Conservation (phyloP, 257 asterid genomes). For the Plectranthus barbatus region DNA sequence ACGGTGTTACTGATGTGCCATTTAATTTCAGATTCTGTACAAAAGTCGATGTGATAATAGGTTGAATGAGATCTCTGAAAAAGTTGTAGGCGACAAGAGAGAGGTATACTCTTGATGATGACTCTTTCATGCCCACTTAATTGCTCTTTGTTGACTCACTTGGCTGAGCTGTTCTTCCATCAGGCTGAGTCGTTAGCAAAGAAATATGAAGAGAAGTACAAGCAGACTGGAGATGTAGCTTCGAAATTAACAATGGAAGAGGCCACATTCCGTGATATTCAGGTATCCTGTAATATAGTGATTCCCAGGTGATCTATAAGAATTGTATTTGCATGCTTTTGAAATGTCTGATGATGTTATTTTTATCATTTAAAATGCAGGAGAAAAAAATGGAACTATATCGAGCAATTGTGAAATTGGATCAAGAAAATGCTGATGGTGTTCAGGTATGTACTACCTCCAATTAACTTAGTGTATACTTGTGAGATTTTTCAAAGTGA, state of each 20-base stretch:
- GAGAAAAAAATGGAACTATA: constrained; percentile 93
- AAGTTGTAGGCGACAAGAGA: constrained; percentile 65
- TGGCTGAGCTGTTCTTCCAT: constrained; percentile 19
- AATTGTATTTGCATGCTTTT: not conserved
- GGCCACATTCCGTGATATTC: constrained; percentile 95
- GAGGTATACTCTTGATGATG: constrained; percentile 52
- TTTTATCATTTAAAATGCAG: constrained; percentile 28
- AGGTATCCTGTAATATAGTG: constrained; percentile 37
- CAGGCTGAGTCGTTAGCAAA: constrained; percentile 80
- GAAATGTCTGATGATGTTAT: constrained; percentile 17
- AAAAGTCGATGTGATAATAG: constrained; percentile 95
- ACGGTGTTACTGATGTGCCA: constrained; percentile 10
- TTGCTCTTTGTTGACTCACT: constrained; percentile 16
- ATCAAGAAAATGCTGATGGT: constrained; percentile 63
- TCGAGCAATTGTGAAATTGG: constrained; percentile 72
- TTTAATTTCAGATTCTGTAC: constrained; percentile 66
- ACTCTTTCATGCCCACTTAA: not conserved
- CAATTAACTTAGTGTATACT: constrained; percentile 12
- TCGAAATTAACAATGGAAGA: constrained; percentile 89
- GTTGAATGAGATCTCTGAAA: constrained; percentile 80
- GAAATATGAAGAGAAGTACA: constrained; percentile 91
- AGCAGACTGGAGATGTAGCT: constrained; percentile 86
- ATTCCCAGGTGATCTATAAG: constrained; percentile 2
- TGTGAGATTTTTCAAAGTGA: constrained; percentile 12
- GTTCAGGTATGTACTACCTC: constrained; percentile 48